Evolutionary conservation across 2,329 filamentous ascomycete species (phyloP).

Genomic region (Fusarium sp.): DNA sequence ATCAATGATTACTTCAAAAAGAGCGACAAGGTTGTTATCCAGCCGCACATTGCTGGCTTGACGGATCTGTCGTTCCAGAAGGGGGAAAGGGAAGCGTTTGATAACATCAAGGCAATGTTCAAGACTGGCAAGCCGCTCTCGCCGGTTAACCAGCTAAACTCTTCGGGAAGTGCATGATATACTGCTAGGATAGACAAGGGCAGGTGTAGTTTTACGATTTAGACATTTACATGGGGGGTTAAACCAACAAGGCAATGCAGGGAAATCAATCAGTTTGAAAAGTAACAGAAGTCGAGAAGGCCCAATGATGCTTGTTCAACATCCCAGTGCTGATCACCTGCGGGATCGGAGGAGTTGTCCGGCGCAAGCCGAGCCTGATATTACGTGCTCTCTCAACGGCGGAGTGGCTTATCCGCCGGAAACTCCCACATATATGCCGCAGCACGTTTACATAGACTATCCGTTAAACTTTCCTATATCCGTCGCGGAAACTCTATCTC

Average conservation of each 20-base stretch:
- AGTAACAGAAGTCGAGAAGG: no score
- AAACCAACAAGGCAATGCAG: no score
- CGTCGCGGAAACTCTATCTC: background rate
- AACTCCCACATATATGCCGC: background rate
- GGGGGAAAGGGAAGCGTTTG: constrained; percentile 59
- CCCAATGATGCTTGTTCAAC: background rate
- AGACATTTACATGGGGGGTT: no score
- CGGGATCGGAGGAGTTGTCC: background rate
- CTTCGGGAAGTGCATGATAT: no score
- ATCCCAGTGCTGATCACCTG: background rate
- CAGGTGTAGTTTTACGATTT: no score
- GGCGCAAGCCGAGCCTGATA: background rate
- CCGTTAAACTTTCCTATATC: background rate
- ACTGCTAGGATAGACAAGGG: no score
- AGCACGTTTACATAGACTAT: background rate
- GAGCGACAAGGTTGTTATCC: constrained; percentile 56
- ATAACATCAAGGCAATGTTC: constrained; percentile 58
- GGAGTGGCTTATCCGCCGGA: background rate
- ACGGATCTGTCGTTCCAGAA: constrained; percentile 59
- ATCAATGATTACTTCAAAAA: constrained; percentile 55
- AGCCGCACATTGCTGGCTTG: constrained; percentile 59
- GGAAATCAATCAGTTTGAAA: no score
- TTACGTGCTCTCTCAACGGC: background rate
- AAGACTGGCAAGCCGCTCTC: constrained; percentile 53
- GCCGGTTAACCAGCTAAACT: constrained; percentile 49